These are phyloP conservation scores for Quercus engelmannii DNA, from an alignment of 306 rosid genomes.

Conservation along the genomic window DNA sequence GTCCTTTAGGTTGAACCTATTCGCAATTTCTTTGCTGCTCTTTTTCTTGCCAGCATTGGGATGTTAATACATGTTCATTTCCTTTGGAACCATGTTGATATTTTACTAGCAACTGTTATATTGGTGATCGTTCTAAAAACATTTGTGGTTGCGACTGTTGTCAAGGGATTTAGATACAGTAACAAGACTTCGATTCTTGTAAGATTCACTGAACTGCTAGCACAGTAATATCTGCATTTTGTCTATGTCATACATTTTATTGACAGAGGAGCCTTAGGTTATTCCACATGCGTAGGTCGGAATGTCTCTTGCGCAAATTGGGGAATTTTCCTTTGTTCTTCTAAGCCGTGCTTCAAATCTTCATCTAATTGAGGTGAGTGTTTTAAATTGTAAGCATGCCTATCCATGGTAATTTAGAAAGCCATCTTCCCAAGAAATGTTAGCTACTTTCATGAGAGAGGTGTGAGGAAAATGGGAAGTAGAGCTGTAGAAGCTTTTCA, in stretches of 20 bases:
- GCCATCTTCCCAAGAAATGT: not conserved
- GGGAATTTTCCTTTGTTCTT: slow-evolving; percentile 96
- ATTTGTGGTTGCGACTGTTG: slow-evolving; percentile 63
- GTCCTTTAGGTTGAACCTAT: slow-evolving; percentile 85
- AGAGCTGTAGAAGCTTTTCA: no score
- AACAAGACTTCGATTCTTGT: slow-evolving; percentile 90
- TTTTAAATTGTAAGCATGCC: slow-evolving; percentile 12
- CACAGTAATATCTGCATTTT: slow-evolving; percentile 25
- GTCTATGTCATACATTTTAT: slow-evolving; percentile 32
- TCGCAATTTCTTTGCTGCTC: slow-evolving; percentile 92
- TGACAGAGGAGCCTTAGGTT: slow-evolving; percentile 54
- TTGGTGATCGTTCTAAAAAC: slow-evolving; percentile 89
- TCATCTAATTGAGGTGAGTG: slow-evolving; percentile 89
- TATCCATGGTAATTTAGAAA: not conserved
- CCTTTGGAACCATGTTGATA: slow-evolving; percentile 97
- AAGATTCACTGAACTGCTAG: slow-evolving; percentile 41
- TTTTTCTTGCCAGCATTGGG: slow-evolving; percentile 98
- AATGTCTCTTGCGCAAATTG: slow-evolving; percentile 96
- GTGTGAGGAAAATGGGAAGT: no score
- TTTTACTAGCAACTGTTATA: slow-evolving; percentile 88
- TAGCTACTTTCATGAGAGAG: no score
- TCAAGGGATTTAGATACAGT: slow-evolving; percentile 92
- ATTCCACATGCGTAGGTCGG: slow-evolving; percentile 82
- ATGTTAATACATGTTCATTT: slow-evolving; percentile 96
- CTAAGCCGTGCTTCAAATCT: slow-evolving; percentile 97